Conservation (phyloP, 2,329 filamentous ascomycete species). For the Pseudopithomyces maydicus region DNA sequence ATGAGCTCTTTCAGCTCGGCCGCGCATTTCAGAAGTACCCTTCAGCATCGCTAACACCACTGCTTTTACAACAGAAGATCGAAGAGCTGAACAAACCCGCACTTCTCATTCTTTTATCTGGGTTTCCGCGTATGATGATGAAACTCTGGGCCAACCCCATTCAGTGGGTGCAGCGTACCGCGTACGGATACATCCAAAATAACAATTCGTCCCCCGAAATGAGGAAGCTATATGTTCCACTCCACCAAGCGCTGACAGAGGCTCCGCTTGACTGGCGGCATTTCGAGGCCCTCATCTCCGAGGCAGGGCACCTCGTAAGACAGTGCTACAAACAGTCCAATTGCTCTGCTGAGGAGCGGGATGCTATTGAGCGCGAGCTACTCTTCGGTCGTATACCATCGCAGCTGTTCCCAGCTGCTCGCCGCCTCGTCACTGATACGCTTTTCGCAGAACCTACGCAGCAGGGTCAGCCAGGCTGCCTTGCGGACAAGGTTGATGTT, state of each 20-base stretch:
- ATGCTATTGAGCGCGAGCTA: conserved; percentile 56
- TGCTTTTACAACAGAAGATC: conserved; percentile 32
- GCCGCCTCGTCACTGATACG: conserved; percentile 51
- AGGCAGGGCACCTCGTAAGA: conserved; percentile 70
- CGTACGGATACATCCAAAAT: conserved; percentile 35
- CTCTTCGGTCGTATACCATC: conserved; percentile 58
- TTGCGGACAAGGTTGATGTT: conserved; percentile 66
- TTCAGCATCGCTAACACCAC: conserved; percentile 49
- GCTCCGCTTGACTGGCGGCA: conserved; percentile 50
- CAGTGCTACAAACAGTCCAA: conserved; percentile 58
- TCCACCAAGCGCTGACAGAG: conserved; percentile 36
- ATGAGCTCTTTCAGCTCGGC: conserved; percentile 51
- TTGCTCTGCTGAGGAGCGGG: conserved; percentile 30
- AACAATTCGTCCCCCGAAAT: conserved; percentile 48
- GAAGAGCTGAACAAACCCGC: conserved; percentile 41
- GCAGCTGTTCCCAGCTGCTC: conserved; percentile 55
- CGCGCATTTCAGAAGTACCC: conserved; percentile 23
- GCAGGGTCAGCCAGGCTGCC: conserved; percentile 50
- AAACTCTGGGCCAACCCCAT: conserved; percentile 41
- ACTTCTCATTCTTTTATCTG: conserved; percentile 37
- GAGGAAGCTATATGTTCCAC: conserved; percentile 51
- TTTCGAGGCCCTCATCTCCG: conserved; percentile 56
- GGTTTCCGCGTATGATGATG: conserved; percentile 45
- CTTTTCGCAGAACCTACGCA: conserved; percentile 43
- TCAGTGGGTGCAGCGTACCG: conserved; percentile 35